Evolutionary conservation across 176 grass and related monocot genomes (phyloP), one percentile per base, ranked within the genome.

Genomic region (Neostapfia colusana): DNA sequence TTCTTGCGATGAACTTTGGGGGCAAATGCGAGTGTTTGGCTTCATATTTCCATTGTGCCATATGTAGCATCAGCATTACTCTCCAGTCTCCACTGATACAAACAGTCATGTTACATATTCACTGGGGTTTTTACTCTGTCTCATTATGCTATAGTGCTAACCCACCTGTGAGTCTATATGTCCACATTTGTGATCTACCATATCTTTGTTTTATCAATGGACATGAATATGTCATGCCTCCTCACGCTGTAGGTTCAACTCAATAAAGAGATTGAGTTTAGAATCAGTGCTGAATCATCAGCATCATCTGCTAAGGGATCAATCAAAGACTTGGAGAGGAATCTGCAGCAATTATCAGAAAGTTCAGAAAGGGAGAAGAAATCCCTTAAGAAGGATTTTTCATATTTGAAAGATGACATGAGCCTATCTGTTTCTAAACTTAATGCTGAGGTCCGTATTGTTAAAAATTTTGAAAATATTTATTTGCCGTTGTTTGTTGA

Each of bases 351-450:
- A 20, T 70, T 88, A 45, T 90, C 89, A 41, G 89, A 86, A 83
- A 94, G 77, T 68, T 89, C 87, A 84, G 91, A 94, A 54, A 92
- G 95, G 85, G 95, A 94, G 84, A 94, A 76, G 82, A 92, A 82
- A 77, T 57, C 48, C 26, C 87, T 92, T 76, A 76, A 83, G 81
- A 94, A 84, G 75, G 89, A 98, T 72, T 46, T 90, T 83, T 88
- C 73, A 67, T 89, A 92, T 66, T 54, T 80, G 74, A 81, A 98
- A 82, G 89, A 98, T 66, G 89, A 90, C 39, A 77, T 88, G 73
- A 77, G 77, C 70, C 10, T 86, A 58, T 92, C 89, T 65, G 49
- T 75, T 28, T 87, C 77, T 59, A 94, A 92, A 80, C 65, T 88
- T 62, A 82, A 88, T 77, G 73, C 85, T 65, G 85, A 94, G 84